These are phyloP conservation scores for Quercus rubra DNA, from an alignment of 306 rosid species.

Conservation along the genomic window DNA sequence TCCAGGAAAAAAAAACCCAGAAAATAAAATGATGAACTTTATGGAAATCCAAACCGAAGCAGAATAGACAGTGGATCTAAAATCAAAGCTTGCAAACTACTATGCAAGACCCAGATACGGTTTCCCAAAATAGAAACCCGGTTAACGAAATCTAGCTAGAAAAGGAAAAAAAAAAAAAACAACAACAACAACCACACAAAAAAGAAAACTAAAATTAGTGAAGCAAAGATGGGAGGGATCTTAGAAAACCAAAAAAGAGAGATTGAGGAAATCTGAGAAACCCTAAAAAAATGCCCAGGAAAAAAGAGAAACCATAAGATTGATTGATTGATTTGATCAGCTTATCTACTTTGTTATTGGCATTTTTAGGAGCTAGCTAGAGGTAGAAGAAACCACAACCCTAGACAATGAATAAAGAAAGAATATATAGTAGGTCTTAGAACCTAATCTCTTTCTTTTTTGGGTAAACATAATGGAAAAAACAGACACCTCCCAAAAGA, in stretches of 20 bases:
- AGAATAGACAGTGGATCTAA: slow-evolving; percentile 11
- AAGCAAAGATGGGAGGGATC: not conserved
- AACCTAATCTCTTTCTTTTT: slow-evolving; percentile 61
- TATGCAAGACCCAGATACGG: not conserved
- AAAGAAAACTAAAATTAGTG: slow-evolving; percentile 5
- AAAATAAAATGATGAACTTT: not conserved
- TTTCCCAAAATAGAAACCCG: slow-evolving; percentile 30
- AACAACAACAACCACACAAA: not conserved
- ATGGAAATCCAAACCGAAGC: slow-evolving; percentile 12
- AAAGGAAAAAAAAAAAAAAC: not conserved
- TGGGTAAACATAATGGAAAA: slow-evolving; percentile 38
- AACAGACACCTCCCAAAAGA: slow-evolving; percentile 42
- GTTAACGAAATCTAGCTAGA: not conserved
- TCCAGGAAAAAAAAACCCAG: slow-evolving; percentile 14
- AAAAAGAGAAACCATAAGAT: not conserved
- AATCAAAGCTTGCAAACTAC: not conserved
- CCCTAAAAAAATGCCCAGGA: slow-evolving; percentile 25
- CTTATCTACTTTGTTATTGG: not conserved
- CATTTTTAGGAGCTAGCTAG: not conserved
- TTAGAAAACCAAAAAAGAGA: slow-evolving; percentile 5
- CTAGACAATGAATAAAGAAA: slow-evolving; percentile 19
- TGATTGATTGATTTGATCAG: slow-evolving; percentile 1
- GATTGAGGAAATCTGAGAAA: slow-evolving; percentile 19
- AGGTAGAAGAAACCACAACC: slow-evolving; percentile 3
- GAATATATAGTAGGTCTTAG: slow-evolving; percentile 2